Conservation (phyloP, 345 rosid genomes). For the Erodium maritimum region DNA sequence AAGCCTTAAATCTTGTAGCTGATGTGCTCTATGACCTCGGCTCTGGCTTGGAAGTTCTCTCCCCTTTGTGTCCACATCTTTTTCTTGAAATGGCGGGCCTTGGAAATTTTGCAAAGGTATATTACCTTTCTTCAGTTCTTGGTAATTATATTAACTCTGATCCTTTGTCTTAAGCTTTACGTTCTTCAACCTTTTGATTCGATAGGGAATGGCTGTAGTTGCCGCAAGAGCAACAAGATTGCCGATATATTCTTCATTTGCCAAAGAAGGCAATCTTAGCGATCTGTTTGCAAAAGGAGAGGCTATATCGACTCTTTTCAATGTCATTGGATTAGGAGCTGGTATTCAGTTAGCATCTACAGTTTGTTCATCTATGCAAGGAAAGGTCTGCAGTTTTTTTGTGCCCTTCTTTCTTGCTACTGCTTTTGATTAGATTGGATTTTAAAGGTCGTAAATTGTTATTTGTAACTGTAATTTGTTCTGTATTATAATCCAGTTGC, state of each 20-base stretch:
- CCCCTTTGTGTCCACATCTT: conserved; percentile 78
- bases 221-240: conserved; percentile 95
- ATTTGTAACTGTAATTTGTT: no score
- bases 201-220: conserved; percentile 93
- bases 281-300: conserved; percentile 95
- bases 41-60: conserved; percentile 80
- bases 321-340: conserved; percentile 58
- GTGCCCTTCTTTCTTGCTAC: no score
- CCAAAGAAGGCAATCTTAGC: conserved; percentile 97
- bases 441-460: no score
- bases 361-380: conserved; percentile 76
- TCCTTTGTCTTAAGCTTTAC: conserved; percentile 2
- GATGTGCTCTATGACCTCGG: conserved; percentile 90
- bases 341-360: conserved; percentile 94
- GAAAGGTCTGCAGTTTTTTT: conserved; percentile 38
- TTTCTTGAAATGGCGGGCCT: conserved; percentile 96
- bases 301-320: conserved; percentile 93
- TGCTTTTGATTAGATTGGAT: no score
- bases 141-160: background rate
- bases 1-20: conserved; percentile 37
- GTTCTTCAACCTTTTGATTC: conserved; percentile 12
- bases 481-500: no score
- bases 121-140: no score
- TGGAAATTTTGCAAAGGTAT: conserved; percentile 88
- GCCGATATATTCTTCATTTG: conserved; percentile 88